Evolutionary conservation across 164 flowering plant genomes (phyloP).

Genomic region (Stephania japonica): DNA sequence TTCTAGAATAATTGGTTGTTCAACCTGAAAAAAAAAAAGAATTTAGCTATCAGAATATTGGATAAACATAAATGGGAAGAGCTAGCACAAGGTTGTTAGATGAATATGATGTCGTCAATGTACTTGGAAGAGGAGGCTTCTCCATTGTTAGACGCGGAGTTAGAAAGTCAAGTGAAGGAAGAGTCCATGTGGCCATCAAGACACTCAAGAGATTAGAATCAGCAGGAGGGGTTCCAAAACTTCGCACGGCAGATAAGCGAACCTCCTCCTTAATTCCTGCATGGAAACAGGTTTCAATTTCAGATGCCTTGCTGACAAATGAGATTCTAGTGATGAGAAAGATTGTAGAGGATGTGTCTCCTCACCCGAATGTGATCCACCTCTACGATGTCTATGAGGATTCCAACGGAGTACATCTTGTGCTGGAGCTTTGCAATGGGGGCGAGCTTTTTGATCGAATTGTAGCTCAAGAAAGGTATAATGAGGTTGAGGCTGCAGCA

Average conservation of each 20-base stretch:
- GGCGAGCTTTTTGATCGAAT: constrained; percentile 80
- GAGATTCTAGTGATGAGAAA: constrained; percentile 66
- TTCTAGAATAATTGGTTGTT: no score
- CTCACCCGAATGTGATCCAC: constrained; percentile 63
- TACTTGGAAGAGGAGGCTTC: constrained; percentile 69
- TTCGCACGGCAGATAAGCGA: constrained; percentile 14
- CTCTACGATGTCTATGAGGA: constrained; percentile 69
- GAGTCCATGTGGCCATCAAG: constrained; percentile 53
- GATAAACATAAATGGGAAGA: constrained; percentile 29
- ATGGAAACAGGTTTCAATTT: constrained; percentile 43
- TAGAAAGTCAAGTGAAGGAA: constrained; percentile 21
- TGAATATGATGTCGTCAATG: constrained; percentile 47
- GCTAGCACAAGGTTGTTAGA: constrained; percentile 42
- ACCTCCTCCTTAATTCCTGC: constrained; percentile 19
- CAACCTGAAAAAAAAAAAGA: no score
- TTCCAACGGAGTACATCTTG: constrained; percentile 49
- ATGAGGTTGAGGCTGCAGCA: constrained; percentile 52
- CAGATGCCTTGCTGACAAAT: constrained; percentile 66
- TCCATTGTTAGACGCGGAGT: constrained; percentile 60
- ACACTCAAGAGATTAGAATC: constrained; percentile 47
- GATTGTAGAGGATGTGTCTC: constrained; percentile 65
- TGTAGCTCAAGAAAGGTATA: constrained; percentile 47
- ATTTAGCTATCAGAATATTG: no score
- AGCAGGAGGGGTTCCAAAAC: constrained; percentile 12
- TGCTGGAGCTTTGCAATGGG: constrained; percentile 68